These are phyloP conservation scores for Candida glucosophila DNA, from an alignment of 1,139 yeast species.

Conservation along the genomic window DNA sequence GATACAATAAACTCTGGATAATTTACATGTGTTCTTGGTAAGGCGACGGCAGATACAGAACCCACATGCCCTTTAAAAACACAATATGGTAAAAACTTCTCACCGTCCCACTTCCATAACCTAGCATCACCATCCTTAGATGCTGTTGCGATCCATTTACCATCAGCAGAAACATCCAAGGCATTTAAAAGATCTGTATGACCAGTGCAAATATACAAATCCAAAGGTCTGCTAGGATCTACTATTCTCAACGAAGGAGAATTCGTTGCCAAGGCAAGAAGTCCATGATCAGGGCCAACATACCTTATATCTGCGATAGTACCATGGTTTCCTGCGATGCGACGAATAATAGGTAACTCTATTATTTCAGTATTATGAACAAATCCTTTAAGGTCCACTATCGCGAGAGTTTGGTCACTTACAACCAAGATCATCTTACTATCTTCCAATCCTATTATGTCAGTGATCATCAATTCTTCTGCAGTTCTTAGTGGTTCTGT, in stretches of 20 bases:
- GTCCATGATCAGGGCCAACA: constrained; percentile 52
- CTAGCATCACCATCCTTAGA: constrained; percentile 86
- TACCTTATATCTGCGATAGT: constrained; percentile 83
- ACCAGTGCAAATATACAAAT: constrained; percentile 61
- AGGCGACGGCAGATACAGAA: constrained; percentile 72
- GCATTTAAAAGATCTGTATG: constrained; percentile 82
- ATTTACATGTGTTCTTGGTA: constrained; percentile 52
- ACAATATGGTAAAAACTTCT: constrained; percentile 46
- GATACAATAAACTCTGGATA: constrained; percentile 71
- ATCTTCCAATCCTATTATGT: constrained; percentile 32
- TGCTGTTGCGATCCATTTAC: constrained; percentile 84
- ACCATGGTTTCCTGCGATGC: constrained; percentile 91
- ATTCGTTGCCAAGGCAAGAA: constrained; percentile 82
- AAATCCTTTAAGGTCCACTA: constrained; percentile 30
- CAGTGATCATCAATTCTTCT: constrained; percentile 65
- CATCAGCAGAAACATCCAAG: constrained; percentile 70
- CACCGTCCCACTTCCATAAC: constrained; percentile 60
- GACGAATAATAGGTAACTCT: constrained; percentile 36
- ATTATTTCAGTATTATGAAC: constrained; percentile 15
- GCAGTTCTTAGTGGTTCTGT: constrained; percentile 42
- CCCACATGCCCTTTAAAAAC: constrained; percentile 81
- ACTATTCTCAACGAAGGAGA: constrained; percentile 83
- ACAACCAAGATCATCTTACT: constrained; percentile 36
- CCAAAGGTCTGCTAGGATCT: constrained; percentile 48
- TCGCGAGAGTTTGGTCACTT: constrained; percentile 78